Conservation (phyloP, 1,139 yeast genomes). For the Hemisphaericaspora subhashii region DNA sequence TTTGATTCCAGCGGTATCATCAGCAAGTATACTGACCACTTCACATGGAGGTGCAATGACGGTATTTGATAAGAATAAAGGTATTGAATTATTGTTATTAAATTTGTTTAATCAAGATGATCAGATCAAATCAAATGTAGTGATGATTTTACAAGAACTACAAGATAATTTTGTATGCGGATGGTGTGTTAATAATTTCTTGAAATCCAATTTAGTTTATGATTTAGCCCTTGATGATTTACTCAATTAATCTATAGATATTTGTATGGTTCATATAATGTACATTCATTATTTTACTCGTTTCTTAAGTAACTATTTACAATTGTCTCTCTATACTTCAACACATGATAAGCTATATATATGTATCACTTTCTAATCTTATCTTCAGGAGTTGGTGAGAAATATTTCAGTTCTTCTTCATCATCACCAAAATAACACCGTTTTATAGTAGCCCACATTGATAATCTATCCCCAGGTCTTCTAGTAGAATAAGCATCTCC, state of each 20-base stretch:
- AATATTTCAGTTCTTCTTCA: constrained; percentile 14
- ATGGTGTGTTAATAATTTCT: constrained; percentile 44
- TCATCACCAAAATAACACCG: constrained; percentile 16
- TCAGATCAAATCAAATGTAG: constrained; percentile 41
- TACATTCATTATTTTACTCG: background rate
- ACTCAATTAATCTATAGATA: constrained; percentile 11
- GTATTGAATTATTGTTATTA: constrained; percentile 42
- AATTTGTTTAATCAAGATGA: constrained; percentile 38
- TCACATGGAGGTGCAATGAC: constrained; percentile 46
- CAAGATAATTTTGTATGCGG: constrained; percentile 49
- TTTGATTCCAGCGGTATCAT: constrained; percentile 45
- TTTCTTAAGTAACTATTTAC: background rate
- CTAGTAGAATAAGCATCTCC: constrained; percentile 60
- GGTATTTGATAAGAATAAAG: constrained; percentile 48
- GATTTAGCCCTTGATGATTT: constrained; percentile 45
- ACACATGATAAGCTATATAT: background rate
- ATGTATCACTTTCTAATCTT: constrained; percentile 10
- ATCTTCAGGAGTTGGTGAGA: constrained; percentile 15
- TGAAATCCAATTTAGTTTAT: constrained; percentile 41
- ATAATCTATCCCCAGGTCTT: constrained; percentile 46
- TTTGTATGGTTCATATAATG: background rate
- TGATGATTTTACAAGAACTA: constrained; percentile 47
- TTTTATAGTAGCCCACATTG: constrained; percentile 33
- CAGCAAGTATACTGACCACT: constrained; percentile 41
- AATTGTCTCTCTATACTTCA: background rate